phyloP scores from a whole-genome alignment of 75 land plant species.

The Gnetum montanum region DNA sequence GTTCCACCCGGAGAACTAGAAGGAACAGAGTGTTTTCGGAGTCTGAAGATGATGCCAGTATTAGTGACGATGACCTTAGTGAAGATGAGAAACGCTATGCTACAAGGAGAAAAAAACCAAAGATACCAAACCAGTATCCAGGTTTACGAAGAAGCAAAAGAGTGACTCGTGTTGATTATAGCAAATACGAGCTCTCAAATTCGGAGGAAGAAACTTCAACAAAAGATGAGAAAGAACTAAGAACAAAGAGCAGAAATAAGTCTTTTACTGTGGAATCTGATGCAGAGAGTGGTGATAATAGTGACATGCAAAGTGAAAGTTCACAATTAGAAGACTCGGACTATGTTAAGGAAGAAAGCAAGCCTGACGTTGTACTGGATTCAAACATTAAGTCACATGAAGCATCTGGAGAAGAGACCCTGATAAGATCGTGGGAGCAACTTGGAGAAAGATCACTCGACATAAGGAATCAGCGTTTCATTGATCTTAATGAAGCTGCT shows the following conservation, averaged over 20 bases:
- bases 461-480: conserved; percentile 9
- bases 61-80: background rate
- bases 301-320: conserved; percentile 23
- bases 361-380: background rate
- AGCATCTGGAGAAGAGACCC: background rate
- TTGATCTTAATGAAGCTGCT: conserved; percentile 79
- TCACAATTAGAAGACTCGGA: conserved; percentile 18
- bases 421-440: conserved; percentile 8
- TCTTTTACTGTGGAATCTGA: conserved; percentile 22
- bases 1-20: conserved; percentile 26
- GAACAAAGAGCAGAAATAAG: conserved; percentile 10
- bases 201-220: conserved; percentile 24
- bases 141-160: conserved; percentile 81
- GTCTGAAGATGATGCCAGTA: background rate
- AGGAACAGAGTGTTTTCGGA: background rate
- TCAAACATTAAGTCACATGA: background rate
- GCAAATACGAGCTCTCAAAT: conserved; percentile 66
- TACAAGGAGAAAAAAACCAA: conserved; percentile 34
- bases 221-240: conserved; percentile 23
- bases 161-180: conserved; percentile 48
- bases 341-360: conserved; percentile 19
- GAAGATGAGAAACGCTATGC: background rate
- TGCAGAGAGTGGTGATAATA: conserved; percentile 25
- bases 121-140: conserved; percentile 37
- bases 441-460: conserved; percentile 18